Percentiles rank a stretch among this genome's conserved stretches.
phyloP scores from a whole-genome alignment of 768 basidiomycete species.

The Cubamyces sp. region DNA sequence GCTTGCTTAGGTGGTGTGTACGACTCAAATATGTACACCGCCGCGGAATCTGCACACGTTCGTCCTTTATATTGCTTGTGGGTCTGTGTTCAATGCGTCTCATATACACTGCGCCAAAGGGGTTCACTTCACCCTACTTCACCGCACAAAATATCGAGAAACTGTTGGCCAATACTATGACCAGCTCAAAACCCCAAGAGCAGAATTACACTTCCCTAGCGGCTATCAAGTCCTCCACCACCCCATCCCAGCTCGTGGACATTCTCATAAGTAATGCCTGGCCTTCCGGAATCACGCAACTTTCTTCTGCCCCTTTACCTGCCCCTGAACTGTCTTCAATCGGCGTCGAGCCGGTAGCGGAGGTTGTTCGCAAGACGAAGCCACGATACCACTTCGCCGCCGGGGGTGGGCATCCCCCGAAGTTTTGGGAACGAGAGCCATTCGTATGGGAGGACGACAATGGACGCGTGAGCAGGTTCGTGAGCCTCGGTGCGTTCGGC shows the following conservation, averaged over 20 bases:
- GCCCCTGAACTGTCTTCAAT: constrained; percentile 47
- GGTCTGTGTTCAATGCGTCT: not conserved
- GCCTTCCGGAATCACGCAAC: constrained; percentile 66
- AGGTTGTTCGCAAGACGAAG: constrained; percentile 64
- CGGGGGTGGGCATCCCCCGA: constrained; percentile 61
- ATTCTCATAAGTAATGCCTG: constrained; percentile 81
- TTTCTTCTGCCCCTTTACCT: constrained; percentile 56
- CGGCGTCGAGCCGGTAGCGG: constrained; percentile 64
- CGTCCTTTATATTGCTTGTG: not conserved
- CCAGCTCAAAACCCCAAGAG: constrained; percentile 47
- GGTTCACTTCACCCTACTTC: constrained; percentile 78
- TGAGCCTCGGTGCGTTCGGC: constrained; percentile 90
- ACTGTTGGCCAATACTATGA: constrained; percentile 69
- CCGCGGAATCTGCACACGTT: constrained; percentile 68
- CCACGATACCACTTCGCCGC: constrained; percentile 90
- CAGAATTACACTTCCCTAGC: constrained; percentile 67
- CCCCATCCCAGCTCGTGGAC: constrained; percentile 71
- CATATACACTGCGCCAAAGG: constrained; percentile 44
- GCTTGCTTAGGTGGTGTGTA: constrained; percentile 84
- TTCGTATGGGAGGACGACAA: constrained; percentile 80
- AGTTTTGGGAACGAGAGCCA: constrained; percentile 96
- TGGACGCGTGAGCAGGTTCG: constrained; percentile 73
- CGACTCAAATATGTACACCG: constrained; percentile 59
- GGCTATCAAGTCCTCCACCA: constrained; percentile 62
- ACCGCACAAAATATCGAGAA: constrained; percentile 70